Evolutionary conservation across 1,139 yeast species (phyloP).

Genomic region (Blastobotrys arbuscula): DNA sequence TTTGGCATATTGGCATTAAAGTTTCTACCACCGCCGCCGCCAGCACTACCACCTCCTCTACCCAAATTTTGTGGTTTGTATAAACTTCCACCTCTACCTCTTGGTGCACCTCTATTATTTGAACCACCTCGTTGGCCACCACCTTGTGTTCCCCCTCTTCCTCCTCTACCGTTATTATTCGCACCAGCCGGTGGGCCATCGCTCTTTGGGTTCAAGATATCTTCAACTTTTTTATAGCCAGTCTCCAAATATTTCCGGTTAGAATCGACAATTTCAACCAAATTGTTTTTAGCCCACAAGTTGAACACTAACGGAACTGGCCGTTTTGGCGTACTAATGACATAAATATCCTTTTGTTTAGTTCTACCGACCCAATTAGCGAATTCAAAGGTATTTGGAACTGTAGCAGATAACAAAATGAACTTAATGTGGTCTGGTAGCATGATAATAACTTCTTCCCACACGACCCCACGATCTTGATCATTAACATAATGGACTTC

Average conservation of each 20-base stretch:
- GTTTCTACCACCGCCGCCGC: constrained; percentile 30
- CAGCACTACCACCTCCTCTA: constrained; percentile 31
- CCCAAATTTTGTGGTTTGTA: background rate
- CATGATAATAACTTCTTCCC: constrained; percentile 98
- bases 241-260: constrained; percentile 59
- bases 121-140: constrained; percentile 22
- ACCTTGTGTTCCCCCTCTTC: constrained; percentile 24
- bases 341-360: constrained; percentile 90
- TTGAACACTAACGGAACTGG: constrained; percentile 91
- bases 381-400: constrained; percentile 94
- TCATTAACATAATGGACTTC: constrained; percentile 98
- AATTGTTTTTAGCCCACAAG: constrained; percentile 66
- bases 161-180: constrained; percentile 25
- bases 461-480: constrained; percentile 95
- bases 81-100: constrained; percentile 23
- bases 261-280: constrained; percentile 70
- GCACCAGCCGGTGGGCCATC: constrained; percentile 30
- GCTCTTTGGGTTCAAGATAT: constrained; percentile 41
- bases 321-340: constrained; percentile 89
- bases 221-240: constrained; percentile 60
- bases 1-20: constrained; percentile 62
- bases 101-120: constrained; percentile 37
- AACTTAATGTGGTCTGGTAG: constrained; percentile 92
- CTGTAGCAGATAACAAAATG: constrained; percentile 88
- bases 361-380: constrained; percentile 99